phyloP scores from a whole-genome alignment of 139 green algal species.

The Picochlorum sp. region DNA sequence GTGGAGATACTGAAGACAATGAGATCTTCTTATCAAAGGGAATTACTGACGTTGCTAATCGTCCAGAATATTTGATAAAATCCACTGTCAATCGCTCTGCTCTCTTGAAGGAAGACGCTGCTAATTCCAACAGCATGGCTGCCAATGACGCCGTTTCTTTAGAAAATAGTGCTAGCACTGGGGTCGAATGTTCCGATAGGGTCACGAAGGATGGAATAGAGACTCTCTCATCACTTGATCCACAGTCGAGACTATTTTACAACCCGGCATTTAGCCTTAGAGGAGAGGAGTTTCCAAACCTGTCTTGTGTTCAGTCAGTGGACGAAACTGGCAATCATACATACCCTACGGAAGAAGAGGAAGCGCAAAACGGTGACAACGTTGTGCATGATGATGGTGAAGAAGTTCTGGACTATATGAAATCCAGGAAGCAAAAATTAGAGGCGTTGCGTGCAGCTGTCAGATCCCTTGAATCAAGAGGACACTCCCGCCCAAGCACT shows the following conservation, averaged over 20 bases:
- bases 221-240: not conserved
- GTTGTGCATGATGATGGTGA: not conserved
- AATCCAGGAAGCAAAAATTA: constrained; percentile 2
- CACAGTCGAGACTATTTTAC: constrained; percentile 15
- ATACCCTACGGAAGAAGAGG: not conserved
- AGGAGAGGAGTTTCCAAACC: not conserved
- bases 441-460: constrained; percentile 15
- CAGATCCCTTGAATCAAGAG: constrained; percentile 12
- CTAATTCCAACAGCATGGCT: not conserved
- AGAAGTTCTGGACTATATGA: not conserved
- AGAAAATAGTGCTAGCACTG: too few relatives aligned
- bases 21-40: too few relatives aligned
- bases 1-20: too few relatives aligned
- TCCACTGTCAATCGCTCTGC: too few relatives aligned
- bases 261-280: constrained; percentile 16
- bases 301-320: not conserved
- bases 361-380: not conserved
- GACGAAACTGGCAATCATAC: not conserved
- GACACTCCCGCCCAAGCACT: not conserved
- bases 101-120: not conserved
- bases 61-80: too few relatives aligned
- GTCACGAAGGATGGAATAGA: not conserved
- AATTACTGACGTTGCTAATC: too few relatives aligned
- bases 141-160: not conserved
- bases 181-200: not conserved